Conservation (phyloP, 1,139 yeast species). For the Geotrichum europaeum region DNA sequence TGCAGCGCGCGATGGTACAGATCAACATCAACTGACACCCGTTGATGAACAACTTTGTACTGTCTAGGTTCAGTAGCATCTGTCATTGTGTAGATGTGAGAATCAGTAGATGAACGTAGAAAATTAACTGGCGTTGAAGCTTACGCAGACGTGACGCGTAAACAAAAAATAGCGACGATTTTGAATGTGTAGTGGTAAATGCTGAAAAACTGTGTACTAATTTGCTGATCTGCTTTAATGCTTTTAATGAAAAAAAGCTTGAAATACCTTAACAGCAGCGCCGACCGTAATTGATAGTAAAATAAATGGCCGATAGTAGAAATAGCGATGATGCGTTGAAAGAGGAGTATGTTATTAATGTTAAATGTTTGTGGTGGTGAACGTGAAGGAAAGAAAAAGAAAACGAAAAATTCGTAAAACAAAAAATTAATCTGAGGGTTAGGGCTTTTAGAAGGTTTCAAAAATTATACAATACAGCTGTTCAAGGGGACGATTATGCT, state of each 20-base stretch:
- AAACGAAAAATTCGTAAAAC: not conserved
- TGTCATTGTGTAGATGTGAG: slow-evolving; percentile 6
- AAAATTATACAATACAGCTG: not conserved
- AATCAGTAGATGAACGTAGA: not conserved
- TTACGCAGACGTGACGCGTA: not conserved
- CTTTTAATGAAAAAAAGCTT: not conserved
- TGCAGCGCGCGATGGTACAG: slow-evolving; percentile 44
- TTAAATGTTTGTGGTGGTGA: not conserved
- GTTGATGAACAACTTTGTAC: slow-evolving; percentile 59
- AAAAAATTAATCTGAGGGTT: not conserved
- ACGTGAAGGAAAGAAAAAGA: not conserved
- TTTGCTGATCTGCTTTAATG: not conserved
- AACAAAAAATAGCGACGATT: not conserved
- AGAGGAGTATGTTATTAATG: not conserved
- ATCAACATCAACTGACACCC: slow-evolving; percentile 65
- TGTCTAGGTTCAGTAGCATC: slow-evolving; percentile 15
- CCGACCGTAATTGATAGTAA: not conserved
- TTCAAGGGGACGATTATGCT: not conserved
- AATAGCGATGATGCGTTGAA: not conserved
- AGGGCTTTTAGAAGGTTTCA: not conserved
- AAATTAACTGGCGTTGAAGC: not conserved
- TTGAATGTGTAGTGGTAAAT: not conserved
- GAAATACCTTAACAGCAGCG: not conserved
- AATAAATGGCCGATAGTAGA: not conserved
- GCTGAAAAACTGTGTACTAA: not conserved